Percentiles rank a stretch among this genome's conserved stretches.
Conservation (phyloP, 306 rosid species). For the Glycyrrhiza uralensis region DNA sequence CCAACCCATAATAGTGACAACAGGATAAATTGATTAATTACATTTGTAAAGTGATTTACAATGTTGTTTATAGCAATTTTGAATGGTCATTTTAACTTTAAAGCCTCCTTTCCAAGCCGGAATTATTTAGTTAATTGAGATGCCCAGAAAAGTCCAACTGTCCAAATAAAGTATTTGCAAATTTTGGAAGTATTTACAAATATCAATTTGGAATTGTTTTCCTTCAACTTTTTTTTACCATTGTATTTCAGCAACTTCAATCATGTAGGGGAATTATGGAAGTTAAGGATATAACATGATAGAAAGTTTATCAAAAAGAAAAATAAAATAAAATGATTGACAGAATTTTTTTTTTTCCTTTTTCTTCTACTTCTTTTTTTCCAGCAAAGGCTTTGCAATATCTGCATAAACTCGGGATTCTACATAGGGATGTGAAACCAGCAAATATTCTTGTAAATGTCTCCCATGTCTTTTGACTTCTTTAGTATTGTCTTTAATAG, state of each 20-base stretch:
- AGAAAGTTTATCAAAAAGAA: slow-evolving; percentile 1
- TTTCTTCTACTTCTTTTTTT: slow-evolving; percentile 35
- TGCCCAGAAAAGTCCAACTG: background rate
- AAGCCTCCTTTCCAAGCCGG: background rate
- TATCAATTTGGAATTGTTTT: background rate
- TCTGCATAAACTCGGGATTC: slow-evolving; percentile 83
- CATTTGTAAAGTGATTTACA: background rate
- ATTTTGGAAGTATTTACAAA: background rate
- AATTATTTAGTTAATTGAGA: background rate
- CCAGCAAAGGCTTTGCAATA: slow-evolving; percentile 90
- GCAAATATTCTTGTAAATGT: slow-evolving; percentile 81
- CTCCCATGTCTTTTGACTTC: slow-evolving; percentile 35
- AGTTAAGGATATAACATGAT: slow-evolving; percentile 7
- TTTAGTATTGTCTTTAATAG: background rate
- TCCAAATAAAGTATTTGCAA: background rate
- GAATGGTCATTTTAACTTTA: background rate
- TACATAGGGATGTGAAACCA: slow-evolving; percentile 97
- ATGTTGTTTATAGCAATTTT: background rate
- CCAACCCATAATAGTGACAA: background rate
- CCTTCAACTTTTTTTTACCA: background rate
- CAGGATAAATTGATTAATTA: background rate
- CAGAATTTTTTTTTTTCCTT: slow-evolving; percentile 16
- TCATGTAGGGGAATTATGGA: background rate
- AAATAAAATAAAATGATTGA: slow-evolving; percentile 15
- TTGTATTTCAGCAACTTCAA: background rate